Evolutionary conservation across 805 yeast genomes (phyloP), one percentile per base, ranked within the genome.

Genomic region (Tanozyma kutaoensis): DNA sequence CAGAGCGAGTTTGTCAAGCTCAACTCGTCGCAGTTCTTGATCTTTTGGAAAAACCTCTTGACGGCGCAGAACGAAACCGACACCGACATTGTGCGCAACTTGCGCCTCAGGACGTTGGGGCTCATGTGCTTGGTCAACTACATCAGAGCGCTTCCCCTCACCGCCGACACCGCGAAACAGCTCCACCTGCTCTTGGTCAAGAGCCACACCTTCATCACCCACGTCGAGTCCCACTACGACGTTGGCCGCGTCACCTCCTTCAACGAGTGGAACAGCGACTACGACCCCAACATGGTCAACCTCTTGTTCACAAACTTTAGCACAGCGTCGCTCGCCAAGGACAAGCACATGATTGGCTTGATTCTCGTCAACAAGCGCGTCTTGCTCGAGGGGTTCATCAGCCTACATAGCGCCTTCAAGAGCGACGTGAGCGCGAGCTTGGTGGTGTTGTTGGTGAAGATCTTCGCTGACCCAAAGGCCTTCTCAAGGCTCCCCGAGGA

Each of bases 41-140:
- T 60, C 5, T 59, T 58, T 24, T 60, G 66, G 66, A 60, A 60
- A 32, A 48, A 55, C 34, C 43, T 60, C 12, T 47, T 60, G 2
- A 33, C 33, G 3, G 17, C 7, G 7, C 17, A 15, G 17, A 5
- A 7, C 7, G 17, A 5, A 7, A 51, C 50, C 32, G 22, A 22
- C 16, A 20, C 27, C 14, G 63, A 58, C 26, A 41, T 56, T 7
- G 26, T 48, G 8, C 50, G 47, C 10, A 58, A 59, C 31, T 45
- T 59, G 28, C 50, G 48, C 28, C 35, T 58, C 20, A 41, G 66
- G 29, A 56, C 50, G 31, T 46, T 50, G 27, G 49, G 61, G 46
- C 46, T 58, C 28, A 37, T 50, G 5, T 58, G 66, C 34, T 46
- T 60, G 24, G 42, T 54, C 29, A 58, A 58, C 29, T 57, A 59